Base-by-base conservation (phyloP, 2,329 filamentous ascomycete species). In the Trichoderma hamatum region DNA sequence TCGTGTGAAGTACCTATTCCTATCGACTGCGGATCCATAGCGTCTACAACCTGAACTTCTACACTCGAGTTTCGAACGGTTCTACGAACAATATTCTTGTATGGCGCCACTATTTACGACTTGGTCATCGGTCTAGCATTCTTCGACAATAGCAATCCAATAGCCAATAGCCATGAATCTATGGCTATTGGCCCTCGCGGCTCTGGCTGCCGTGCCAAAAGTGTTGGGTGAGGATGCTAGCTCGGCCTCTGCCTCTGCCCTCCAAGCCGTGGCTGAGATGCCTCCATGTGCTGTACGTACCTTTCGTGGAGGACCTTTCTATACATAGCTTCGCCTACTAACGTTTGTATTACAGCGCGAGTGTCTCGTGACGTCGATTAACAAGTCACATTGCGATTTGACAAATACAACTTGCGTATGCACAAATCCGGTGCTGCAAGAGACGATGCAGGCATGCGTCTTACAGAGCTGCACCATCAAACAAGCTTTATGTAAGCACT, bases 371-470 rank as follows among this genome's bases (percentile, higher is more conserved):
- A 68, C 68, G 16, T 73, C 72, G 3, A 51, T 79, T 32, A 32
- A 69, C 16, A 69, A 71, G 13, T 78, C 78, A 6, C 46, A 71
- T 3, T 81, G 78, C 61, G 58, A 72, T 2, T 26, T 70, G 11
- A 71, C 73, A 3, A 72, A 81, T 60, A 62, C 71, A 46, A 73
- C 73, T 0, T 81, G 80, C 60, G 73, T 77, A 39, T 81, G 80
- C 70, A 74, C 73, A 24, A 74, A 78, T 49, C 55, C 70, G 19
- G 51, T 64, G 4, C 67, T 81, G 4, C 72, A 75, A 43, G 32
- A 72, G 21, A 56, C 73, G 6, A 71, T 77, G 24, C 72, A 76
- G 5, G 59, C 36, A 6, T 81, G 79, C 60, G 72, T 79, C n/a
- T 43, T 68, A 13, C 54, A 63, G 34, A 73, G 39, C 11, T 80